phyloP scores from a whole-genome alignment of 2,329 filamentous ascomycete genomes.

The Ophiostoma pallidulum region DNA sequence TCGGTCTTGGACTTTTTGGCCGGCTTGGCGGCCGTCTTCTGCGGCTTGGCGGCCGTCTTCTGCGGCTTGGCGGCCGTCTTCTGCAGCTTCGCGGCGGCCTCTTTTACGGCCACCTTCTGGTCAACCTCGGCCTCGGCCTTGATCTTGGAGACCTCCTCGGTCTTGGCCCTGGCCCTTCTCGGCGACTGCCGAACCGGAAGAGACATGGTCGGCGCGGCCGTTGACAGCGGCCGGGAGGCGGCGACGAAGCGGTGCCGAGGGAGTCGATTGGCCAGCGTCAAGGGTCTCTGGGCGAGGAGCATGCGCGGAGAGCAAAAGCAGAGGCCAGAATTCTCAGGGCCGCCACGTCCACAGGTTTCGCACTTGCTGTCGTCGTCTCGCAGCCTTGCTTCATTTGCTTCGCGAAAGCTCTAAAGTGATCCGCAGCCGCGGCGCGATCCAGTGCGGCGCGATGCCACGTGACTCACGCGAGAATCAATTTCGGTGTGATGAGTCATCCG shows the following conservation, averaged over 20 bases:
- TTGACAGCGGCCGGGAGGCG: slow-evolving; percentile 4
- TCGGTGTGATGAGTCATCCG: background rate
- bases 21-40: slow-evolving; percentile 39
- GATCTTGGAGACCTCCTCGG: slow-evolving; percentile 9
- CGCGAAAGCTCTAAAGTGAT: no score
- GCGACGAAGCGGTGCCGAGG: background rate
- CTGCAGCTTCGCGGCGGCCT: background rate
- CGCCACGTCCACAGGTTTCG: no score
- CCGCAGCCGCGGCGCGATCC: slow-evolving; percentile 1
- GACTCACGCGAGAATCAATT: no score
- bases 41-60: background rate
- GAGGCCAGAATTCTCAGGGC: no score
- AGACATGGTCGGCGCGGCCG: slow-evolving; percentile 12
- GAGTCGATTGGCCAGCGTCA: background rate
- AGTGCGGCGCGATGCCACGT: no score
- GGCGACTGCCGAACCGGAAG: slow-evolving; percentile 11
- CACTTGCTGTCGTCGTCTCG: background rate
- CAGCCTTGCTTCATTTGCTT: no score
- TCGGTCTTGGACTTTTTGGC: slow-evolving; percentile 28
- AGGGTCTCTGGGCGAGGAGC: background rate
- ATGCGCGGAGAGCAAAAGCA: background rate
- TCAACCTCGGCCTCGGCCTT: slow-evolving; percentile 12
- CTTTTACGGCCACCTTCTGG: background rate
- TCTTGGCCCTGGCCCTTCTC: slow-evolving; percentile 8
- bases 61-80: slow-evolving; percentile 28